Percentiles rank a stretch among this genome's conserved stretches.
These are phyloP conservation scores for Saturnispora kantuleensis DNA, from an alignment of 805 yeast species.

Conservation along the genomic window DNA sequence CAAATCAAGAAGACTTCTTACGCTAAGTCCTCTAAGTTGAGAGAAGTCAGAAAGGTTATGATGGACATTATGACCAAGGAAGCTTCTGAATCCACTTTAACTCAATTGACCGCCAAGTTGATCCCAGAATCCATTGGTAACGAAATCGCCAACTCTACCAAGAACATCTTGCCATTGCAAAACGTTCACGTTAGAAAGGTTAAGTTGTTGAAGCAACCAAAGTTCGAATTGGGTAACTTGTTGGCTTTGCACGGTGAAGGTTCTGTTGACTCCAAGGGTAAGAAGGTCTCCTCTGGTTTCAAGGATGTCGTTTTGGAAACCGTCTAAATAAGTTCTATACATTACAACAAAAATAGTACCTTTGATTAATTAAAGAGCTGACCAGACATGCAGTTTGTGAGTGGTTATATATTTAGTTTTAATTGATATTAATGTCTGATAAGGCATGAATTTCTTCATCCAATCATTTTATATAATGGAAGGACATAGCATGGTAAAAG, in stretches of 20 bases:
- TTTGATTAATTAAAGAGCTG: constrained; percentile 1
- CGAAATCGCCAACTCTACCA: constrained; percentile 95
- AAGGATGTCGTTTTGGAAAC: constrained; percentile 97
- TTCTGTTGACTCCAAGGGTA: constrained; percentile 91
- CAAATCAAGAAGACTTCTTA: constrained; percentile 96
- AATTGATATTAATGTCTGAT: too few relatives aligned
- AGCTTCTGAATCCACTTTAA: constrained; percentile 87
- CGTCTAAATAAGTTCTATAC: constrained; percentile 47
- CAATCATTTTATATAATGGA: too few relatives aligned
- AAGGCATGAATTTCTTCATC: too few relatives aligned
- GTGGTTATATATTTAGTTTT: too few relatives aligned
- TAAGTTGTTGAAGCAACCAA: constrained; percentile 96
- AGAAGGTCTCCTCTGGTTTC: constrained; percentile 91
- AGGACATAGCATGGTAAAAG: too few relatives aligned
- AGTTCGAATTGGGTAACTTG: constrained; percentile 94
- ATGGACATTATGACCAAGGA: constrained; percentile 93
- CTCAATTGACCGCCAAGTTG: constrained; percentile 94
- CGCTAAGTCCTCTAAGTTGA: constrained; percentile 96
- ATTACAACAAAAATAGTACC: constrained; percentile 7
- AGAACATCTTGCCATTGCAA: constrained; percentile 93
- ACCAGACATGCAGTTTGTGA: too few relatives aligned
- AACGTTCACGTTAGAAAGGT: constrained; percentile 98
- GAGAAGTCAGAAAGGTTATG: constrained; percentile 96
- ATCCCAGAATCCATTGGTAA: constrained; percentile 98
- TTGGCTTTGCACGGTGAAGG: constrained; percentile 97